Evolutionary conservation across 176 grass and related monocot species (phyloP).

Genomic region (Hordeum marinum): DNA sequence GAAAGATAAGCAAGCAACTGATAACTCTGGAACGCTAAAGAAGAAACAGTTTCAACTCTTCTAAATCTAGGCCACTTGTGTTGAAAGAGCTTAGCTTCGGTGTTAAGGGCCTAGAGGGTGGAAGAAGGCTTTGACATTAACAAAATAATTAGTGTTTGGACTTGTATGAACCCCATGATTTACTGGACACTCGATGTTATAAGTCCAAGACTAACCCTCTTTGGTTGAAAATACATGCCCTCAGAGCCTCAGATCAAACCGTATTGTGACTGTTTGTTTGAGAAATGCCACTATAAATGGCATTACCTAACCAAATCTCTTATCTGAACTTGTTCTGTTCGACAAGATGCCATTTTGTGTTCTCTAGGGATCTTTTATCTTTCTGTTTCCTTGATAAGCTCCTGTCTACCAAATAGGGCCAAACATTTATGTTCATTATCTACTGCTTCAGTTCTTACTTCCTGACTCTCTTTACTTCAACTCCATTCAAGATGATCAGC

Average conservation of each 20-base stretch:
- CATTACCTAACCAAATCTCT: not conserved
- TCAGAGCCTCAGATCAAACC: not conserved
- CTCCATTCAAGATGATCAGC: not conserved
- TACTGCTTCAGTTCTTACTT: not conserved
- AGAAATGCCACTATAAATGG: not conserved
- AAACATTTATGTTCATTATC: not conserved
- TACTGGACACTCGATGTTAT: not conserved
- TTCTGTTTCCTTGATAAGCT: not conserved
- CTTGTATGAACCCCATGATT: not conserved
- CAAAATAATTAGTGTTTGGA: not conserved
- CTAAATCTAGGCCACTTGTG: not conserved
- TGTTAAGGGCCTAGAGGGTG: not conserved
- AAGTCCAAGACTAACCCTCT: not conserved
- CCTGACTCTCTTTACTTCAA: not conserved
- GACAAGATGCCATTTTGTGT: not conserved
- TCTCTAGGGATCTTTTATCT: not conserved
- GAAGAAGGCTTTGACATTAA: not conserved
- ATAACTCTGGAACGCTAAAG: not conserved
- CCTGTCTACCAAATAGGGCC: not conserved
- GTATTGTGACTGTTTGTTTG: not conserved
- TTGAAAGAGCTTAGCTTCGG: not conserved
- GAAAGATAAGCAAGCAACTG: not conserved
- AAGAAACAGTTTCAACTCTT: not conserved
- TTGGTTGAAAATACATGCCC: not conserved
- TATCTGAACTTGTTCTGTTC: constrained; percentile 1